Evolutionary conservation across 768 basidiomycete genomes (phyloP).

Genomic region (Collybia mongolica): DNA sequence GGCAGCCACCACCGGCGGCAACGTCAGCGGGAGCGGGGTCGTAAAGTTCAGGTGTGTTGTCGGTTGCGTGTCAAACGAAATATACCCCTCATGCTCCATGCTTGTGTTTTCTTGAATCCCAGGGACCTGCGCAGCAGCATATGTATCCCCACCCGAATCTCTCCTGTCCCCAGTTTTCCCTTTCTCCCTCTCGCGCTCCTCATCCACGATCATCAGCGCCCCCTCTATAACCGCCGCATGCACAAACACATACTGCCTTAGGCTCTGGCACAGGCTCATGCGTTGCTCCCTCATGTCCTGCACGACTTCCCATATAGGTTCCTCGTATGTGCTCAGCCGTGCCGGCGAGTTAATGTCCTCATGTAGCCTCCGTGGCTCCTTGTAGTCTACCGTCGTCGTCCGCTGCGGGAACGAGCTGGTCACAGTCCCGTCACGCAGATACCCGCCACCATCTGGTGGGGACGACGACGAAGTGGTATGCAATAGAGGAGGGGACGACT

Average conservation of each 20-base stretch:
- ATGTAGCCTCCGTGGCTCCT: slow-evolving; percentile 62
- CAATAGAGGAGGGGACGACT: neutral
- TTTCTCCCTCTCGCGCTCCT: slow-evolving; percentile 46
- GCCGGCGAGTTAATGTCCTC: slow-evolving; percentile 47
- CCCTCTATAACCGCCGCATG: slow-evolving; percentile 86
- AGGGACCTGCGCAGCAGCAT: neutral
- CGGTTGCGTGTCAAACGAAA: neutral
- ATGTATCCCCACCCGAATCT: slow-evolving; percentile 10
- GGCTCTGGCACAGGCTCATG: slow-evolving; percentile 94
- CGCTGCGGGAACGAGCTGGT: neutral
- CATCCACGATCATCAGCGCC: slow-evolving; percentile 72
- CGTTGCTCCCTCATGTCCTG: slow-evolving; percentile 95
- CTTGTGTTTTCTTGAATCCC: neutral
- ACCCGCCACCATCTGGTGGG: too few relatives aligned
- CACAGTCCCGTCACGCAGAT: neutral
- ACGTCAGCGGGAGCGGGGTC: slow-evolving; percentile 1
- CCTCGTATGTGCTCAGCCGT: slow-evolving; percentile 58
- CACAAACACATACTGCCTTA: slow-evolving; percentile 93
- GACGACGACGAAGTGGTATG: neutral
- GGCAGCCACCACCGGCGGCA: slow-evolving; percentile 4
- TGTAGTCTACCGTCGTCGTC: slow-evolving; percentile 49
- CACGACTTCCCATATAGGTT: slow-evolving; percentile 79
- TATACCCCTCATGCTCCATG: neutral
- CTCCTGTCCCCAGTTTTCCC: slow-evolving; percentile 13
- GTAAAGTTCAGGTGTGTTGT: neutral